Evolutionary conservation across 768 basidiomycete species (phyloP).

Genomic region (Termitomyces sp.): DNA sequence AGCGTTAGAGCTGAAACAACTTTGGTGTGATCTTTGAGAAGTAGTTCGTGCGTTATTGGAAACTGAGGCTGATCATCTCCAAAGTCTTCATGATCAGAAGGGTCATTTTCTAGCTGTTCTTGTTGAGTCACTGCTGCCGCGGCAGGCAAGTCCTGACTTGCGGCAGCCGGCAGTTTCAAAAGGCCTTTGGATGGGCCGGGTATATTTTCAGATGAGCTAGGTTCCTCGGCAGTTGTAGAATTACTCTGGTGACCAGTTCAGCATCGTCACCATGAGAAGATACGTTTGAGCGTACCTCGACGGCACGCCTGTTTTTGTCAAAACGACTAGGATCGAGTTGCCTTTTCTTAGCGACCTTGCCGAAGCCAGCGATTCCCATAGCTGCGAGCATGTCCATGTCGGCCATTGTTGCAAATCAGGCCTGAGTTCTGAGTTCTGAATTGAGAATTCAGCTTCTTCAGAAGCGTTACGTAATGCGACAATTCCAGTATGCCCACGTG

Average conservation of each 20-base stretch:
- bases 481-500: conserved; percentile 4
- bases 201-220: conserved; percentile 1
- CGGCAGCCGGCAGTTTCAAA: background rate
- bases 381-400: conserved; percentile 71
- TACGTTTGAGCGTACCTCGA: conserved; percentile 28
- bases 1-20: conserved; percentile 89
- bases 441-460: too few relatives aligned
- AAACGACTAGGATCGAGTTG: conserved; percentile 72
- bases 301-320: conserved; percentile 65
- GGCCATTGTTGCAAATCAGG: conserved; percentile 20
- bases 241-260: conserved; percentile 2
- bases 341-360: conserved; percentile 63
- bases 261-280: background rate
- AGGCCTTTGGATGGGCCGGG: conserved; percentile 15
- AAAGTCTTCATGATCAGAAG: conserved; percentile 39
- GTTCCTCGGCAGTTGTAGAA: background rate
- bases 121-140: conserved; percentile 13
- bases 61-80: conserved; percentile 55
- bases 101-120: conserved; percentile 55
- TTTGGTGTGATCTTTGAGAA: conserved; percentile 93
- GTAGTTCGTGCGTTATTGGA: conserved; percentile 87
- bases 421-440: background rate
- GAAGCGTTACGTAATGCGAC: conserved; percentile 9
- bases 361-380: conserved; percentile 84
- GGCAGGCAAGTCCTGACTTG: conserved; percentile 19